These are phyloP conservation scores for Gymnopilus dilepis DNA, from an alignment of 768 basidiomycete genomes.

Conservation along the genomic window DNA sequence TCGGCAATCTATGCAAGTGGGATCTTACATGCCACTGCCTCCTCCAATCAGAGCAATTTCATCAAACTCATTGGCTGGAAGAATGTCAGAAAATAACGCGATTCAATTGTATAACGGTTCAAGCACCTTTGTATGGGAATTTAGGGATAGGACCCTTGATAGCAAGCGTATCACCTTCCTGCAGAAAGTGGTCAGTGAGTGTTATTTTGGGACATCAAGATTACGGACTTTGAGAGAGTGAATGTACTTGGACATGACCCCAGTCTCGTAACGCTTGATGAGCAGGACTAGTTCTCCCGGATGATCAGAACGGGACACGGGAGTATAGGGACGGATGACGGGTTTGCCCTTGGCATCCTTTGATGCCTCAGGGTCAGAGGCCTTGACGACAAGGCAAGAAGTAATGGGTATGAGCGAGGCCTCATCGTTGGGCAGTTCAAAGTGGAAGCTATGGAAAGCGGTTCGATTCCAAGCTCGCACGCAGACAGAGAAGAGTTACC, in stretches of 20 bases:
- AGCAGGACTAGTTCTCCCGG: conserved; percentile 81
- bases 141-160: conserved; percentile 94
- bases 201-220: conserved; percentile 1
- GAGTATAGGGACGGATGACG: conserved; percentile 91
- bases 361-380: conserved; percentile 68
- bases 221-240: conserved; percentile 63
- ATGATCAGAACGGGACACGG: conserved; percentile 77
- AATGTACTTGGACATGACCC: conserved; percentile 86
- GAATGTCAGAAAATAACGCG: conserved; percentile 10
- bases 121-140: conserved; percentile 80
- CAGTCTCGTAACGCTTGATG: conserved; percentile 84
- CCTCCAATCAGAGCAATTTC: conserved; percentile 91
- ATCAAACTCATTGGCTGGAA: conserved; percentile 80
- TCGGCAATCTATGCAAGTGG: conserved; percentile 13
- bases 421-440: conserved; percentile 79
- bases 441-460: conserved; percentile 61
- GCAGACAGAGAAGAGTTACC: conserved; percentile 43
- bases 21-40: conserved; percentile 85
- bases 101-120: neutral
- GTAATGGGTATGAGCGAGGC: conserved; percentile 81
- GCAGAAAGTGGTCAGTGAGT: conserved; percentile 10
- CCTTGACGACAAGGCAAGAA: conserved; percentile 78
- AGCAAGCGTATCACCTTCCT: conserved; percentile 78
- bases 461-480: conserved; percentile 7
- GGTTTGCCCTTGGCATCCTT: conserved; percentile 85